Percentiles rank a stretch among this genome's conserved stretches.
These are phyloP conservation scores for Arthroderma uncinatum DNA, from an alignment of 2,329 filamentous ascomycete species.

Conservation along the genomic window DNA sequence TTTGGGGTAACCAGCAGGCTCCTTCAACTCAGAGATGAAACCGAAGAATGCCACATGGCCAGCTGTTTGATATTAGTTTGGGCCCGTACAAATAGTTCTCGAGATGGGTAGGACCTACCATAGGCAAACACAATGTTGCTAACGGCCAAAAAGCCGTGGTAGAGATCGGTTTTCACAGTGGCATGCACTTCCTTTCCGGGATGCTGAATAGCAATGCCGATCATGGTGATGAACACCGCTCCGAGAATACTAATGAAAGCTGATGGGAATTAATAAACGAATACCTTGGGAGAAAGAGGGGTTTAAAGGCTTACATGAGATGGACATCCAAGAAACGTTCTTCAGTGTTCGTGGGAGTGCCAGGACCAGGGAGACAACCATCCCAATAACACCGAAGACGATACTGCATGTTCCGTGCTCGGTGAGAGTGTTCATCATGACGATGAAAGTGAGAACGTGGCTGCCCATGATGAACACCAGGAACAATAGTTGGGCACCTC, in stretches of 20 bases:
- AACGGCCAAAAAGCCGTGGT: conserved; percentile 49
- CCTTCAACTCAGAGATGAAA: conserved; percentile 53
- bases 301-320: conserved; percentile 39
- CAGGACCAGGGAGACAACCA: conserved; percentile 47
- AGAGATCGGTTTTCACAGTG: conserved; percentile 36
- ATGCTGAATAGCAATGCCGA: conserved; percentile 48
- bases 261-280: conserved; percentile 16
- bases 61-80: conserved; percentile 17
- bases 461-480: conserved; percentile 59
- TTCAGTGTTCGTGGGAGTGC: conserved; percentile 53
- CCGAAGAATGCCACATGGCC: conserved; percentile 59
- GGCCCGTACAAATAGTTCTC: not conserved
- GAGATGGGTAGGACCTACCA: conserved; percentile 28
- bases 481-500: conserved; percentile 51
- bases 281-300: conserved; percentile 11
- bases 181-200: conserved; percentile 31
- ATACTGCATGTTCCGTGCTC: conserved; percentile 53
- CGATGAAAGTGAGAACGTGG: conserved; percentile 59
- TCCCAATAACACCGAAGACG: conserved; percentile 50
- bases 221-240: conserved; percentile 56
- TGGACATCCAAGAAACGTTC: conserved; percentile 51
- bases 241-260: conserved; percentile 53
- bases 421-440: conserved; percentile 56
- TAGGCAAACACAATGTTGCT: conserved; percentile 64
- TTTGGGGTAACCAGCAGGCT: conserved; percentile 51